Evolutionary conservation across 1,284 basidiomycete genomes (phyloP).

Genomic region (Coniophora puteana): DNA sequence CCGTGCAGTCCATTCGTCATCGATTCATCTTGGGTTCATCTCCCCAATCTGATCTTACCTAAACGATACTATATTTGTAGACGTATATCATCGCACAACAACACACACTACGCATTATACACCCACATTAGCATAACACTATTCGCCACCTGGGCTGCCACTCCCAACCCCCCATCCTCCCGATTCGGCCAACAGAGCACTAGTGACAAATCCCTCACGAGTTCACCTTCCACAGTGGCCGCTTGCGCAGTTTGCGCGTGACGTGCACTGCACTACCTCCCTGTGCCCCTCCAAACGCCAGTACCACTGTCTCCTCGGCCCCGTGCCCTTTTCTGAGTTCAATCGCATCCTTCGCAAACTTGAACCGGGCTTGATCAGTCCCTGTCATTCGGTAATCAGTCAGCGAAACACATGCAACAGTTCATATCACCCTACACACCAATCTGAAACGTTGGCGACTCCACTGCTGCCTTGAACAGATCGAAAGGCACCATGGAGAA

Average conservation of each 20-base stretch:
- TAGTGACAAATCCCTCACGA: constrained; percentile 31
- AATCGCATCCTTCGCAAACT: constrained; percentile 86
- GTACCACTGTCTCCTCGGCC: constrained; percentile 79
- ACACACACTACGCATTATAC: too few species aligned
- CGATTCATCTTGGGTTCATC: too few species aligned
- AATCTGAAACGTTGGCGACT: constrained; percentile 73
- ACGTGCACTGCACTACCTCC: constrained; percentile 79
- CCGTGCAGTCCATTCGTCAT: too few species aligned
- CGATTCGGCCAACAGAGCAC: constrained; percentile 12
- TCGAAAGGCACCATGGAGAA: constrained; percentile 79
- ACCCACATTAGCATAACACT: constrained; percentile 4
- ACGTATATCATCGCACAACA: too few species aligned
- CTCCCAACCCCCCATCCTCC: too few species aligned
- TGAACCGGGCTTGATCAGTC: constrained; percentile 81
- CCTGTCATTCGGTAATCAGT: constrained; percentile 37
- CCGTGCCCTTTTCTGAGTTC: constrained; percentile 71
- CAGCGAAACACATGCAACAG: constrained; percentile 10
- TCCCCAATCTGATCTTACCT: too few species aligned
- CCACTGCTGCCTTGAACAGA: constrained; percentile 75
- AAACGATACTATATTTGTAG: too few species aligned
- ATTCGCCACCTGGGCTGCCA: too few species aligned
- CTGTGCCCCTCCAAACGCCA: constrained; percentile 72
- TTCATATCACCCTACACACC: constrained; percentile 43
- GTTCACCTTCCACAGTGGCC: constrained; percentile 84
- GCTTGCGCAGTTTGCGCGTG: constrained; percentile 80